Percentiles rank a stretch among this genome's conserved stretches.
Evolutionary conservation across 148 eudicot species (phyloP).

Genomic region (Talinum fruticosum): DNA sequence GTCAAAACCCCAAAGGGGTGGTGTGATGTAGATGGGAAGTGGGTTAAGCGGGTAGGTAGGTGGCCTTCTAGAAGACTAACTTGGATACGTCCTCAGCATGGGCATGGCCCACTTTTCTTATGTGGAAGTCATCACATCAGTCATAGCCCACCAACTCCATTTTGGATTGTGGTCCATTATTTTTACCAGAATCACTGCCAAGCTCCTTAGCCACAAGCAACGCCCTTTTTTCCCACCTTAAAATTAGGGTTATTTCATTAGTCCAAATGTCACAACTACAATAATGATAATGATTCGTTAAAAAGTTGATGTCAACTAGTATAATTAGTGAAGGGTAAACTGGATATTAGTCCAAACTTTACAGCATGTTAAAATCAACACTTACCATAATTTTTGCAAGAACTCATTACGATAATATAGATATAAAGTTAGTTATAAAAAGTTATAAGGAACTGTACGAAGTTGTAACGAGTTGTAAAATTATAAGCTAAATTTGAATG

Average conservation of each 20-base stretch:
- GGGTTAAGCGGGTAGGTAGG: constrained; percentile 2
- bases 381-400: too few species aligned
- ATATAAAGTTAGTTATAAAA: too few species aligned
- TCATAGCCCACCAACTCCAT: constrained; percentile 7
- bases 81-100: neutral
- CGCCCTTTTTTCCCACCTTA: neutral
- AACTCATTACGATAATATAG: too few species aligned
- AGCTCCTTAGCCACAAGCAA: neutral
- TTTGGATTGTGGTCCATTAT: neutral
- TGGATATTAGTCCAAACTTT: too few species aligned
- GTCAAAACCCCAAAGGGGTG: neutral
- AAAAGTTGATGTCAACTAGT: too few species aligned
- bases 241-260: neutral
- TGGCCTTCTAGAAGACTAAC: neutral
- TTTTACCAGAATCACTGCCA: neutral
- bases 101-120: neutral
- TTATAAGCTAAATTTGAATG: too few species aligned
- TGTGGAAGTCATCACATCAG: neutral
- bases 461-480: too few species aligned
- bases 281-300: too few species aligned
- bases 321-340: too few species aligned
- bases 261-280: neutral
- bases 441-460: too few species aligned
- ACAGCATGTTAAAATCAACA: too few species aligned
- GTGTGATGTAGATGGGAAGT: neutral